A percentile compares a stretch with the other conserved stretches of the same genome.
phyloP scores from a whole-genome alignment of 164 flowering plant genomes.

The Vitis cinerea region DNA sequence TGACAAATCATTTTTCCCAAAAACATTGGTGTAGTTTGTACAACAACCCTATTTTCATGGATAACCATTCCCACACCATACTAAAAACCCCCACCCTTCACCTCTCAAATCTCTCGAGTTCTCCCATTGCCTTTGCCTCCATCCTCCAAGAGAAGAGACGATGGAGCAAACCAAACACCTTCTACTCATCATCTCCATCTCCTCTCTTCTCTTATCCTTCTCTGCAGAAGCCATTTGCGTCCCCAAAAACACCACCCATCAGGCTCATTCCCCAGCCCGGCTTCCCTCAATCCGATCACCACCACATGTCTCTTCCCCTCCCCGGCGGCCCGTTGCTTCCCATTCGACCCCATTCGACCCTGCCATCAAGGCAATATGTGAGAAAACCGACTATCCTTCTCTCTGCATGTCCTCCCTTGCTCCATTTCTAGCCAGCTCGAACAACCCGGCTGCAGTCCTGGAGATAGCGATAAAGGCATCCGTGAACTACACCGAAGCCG shows the following conservation, averaged over 20 bases:
- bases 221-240: slow-evolving; percentile 16
- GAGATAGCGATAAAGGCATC: slow-evolving; percentile 18
- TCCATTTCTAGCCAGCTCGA: slow-evolving; percentile 14
- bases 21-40: neutral
- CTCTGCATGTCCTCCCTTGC: slow-evolving; percentile 26
- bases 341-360: slow-evolving; percentile 4
- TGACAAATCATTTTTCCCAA: too few relatives aligned
- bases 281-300: neutral
- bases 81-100: neutral
- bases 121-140: neutral
- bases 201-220: slow-evolving; percentile 10
- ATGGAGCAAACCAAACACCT: slow-evolving; percentile 6
- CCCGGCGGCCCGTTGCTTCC: neutral
- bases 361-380: slow-evolving; percentile 19
- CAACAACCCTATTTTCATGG: slow-evolving; percentile 19
- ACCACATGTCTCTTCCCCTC: slow-evolving; percentile 4
- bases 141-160: slow-evolving; percentile 4
- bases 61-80: slow-evolving; percentile 9
- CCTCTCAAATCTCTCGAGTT: neutral
- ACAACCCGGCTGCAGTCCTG: slow-evolving; percentile 13
- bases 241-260: slow-evolving; percentile 3
- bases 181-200: slow-evolving; percentile 7
- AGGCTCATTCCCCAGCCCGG: neutral
- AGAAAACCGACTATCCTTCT: slow-evolving; percentile 17
- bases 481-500: neutral